phyloP scores from a whole-genome alignment of 768 basidiomycete genomes.

The Pisolithus orientalis region DNA sequence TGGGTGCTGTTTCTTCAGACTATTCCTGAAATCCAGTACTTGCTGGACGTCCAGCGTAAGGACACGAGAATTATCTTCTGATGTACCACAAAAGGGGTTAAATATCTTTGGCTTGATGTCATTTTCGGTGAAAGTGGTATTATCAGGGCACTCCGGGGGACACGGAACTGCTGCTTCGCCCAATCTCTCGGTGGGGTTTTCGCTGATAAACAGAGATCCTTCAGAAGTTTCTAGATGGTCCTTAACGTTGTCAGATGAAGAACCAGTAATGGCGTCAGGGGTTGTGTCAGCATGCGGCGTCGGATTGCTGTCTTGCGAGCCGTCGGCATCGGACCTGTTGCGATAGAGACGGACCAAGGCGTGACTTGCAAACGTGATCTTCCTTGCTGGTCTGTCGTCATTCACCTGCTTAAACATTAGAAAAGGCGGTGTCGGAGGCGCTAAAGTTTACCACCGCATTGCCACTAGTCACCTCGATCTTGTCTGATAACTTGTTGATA shows the following conservation, averaged over 20 bases:
- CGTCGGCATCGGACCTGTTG: background rate
- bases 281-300: background rate
- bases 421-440: conserved; percentile 19
- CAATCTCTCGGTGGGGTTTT: no score
- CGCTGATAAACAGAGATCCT: no score
- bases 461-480: conserved; percentile 14
- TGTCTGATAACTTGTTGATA: conserved; percentile 3
- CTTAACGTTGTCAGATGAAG: no score
- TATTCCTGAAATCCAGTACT: conserved; percentile 10
- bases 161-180: background rate
- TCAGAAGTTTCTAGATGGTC: no score
- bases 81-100: background rate
- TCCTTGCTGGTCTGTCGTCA: background rate
- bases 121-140: conserved; percentile 8
- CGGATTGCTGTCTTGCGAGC: background rate
- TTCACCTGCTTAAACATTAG: background rate
- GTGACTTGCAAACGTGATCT: background rate
- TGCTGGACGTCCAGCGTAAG: conserved; percentile 15
- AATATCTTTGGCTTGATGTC: background rate
- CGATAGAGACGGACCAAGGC: background rate
- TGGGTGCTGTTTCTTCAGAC: background rate
- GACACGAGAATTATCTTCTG: background rate
- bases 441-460: conserved; percentile 12
- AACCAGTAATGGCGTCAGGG: background rate
- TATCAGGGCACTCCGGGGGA: no score